Evolutionary conservation across 345 rosid genomes (phyloP).

Genomic region (Kernera saxatilis): DNA sequence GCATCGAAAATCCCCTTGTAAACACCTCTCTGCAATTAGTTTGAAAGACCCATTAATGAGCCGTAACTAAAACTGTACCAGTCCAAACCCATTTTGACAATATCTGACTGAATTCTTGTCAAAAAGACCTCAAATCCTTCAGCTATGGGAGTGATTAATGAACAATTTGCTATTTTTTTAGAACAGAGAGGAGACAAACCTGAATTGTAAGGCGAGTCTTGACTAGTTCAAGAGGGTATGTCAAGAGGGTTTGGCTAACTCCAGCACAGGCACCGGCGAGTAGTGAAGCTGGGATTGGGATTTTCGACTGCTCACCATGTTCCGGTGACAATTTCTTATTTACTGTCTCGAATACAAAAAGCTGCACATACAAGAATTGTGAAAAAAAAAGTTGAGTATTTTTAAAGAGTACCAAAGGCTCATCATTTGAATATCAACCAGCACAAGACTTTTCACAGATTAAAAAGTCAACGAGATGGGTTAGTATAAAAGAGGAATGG

Average conservation of each 20-base stretch:
- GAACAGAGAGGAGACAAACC: conserved; percentile 34
- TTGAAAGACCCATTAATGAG: not conserved
- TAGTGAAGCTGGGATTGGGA: conserved; percentile 73
- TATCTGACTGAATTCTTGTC: not conserved
- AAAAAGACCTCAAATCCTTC: not conserved
- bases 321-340: conserved; percentile 67
- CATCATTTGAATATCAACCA: not conserved
- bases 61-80: not conserved
- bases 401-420: not conserved
- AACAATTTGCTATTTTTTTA: not conserved
- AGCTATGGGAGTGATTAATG: not conserved
- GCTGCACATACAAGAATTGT: conserved; percentile 39
- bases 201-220: conserved; percentile 92
- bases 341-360: conserved; percentile 83
- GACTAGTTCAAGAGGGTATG: conserved; percentile 86
- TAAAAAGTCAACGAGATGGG: not conserved
- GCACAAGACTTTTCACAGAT: conserved; percentile 5
- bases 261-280: conserved; percentile 99
- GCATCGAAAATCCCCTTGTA: conserved; percentile 77
- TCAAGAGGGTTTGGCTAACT: conserved; percentile 85
- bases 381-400: not conserved
- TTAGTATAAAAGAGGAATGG: not conserved
- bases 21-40: conserved; percentile 57
- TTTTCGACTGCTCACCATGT: conserved; percentile 60
- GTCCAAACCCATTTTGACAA: not conserved